Base-by-base conservation (phyloP, 139 green algal genomes). In the Chlamydomonas applanata region DNA sequence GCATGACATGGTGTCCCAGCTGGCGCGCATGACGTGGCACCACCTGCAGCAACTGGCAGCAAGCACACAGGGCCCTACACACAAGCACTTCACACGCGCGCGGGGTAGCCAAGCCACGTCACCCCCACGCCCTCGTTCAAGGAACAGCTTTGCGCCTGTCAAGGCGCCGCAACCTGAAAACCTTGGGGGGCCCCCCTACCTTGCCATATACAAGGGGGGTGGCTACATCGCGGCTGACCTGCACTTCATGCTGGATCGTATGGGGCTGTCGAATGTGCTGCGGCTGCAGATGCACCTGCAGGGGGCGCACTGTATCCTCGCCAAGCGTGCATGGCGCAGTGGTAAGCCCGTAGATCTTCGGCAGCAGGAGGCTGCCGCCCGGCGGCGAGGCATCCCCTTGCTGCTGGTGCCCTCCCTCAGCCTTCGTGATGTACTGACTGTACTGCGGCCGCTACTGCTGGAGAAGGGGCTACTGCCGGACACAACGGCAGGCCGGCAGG, bases 201-300 rank as follows among this genome's bases (percentile, higher is more conserved):
- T 49, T 7, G 5, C 24, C 45, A 72, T 78, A 4, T 78, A 66
- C 40, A 78, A 78, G 27, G 72, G 60, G 5, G 72, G 72, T 35
- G 72, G 72, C 27, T 78, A 72, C 27, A 44, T 78, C 30, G 45
- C 64, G 29, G 60, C 72, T 27, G 72, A 78, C 61, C 16, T 78
- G 61, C 20, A 49, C 2, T 24, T 20, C 27, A 72, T 69, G 72
- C 19, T 78, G 19, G 7, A 27, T 7, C 19, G 19, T 7, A n/a
- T 62, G 20, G 72, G 72, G 1, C 62, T 78, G 60, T 33, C 56
- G 14, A 27, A 33, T 19, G 72, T 46, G 45, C 2, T 78, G 72
- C 49, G 33, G 60, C 33, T 78, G 40, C 64, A 68, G 45, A 7
- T 20, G 5, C 13, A 22, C 14, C 29, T 78, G 17, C 20, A 29